These are phyloP conservation scores for Talaromyces adpressus DNA, from an alignment of 495 filamentous ascomycete species.

Conservation along the genomic window DNA sequence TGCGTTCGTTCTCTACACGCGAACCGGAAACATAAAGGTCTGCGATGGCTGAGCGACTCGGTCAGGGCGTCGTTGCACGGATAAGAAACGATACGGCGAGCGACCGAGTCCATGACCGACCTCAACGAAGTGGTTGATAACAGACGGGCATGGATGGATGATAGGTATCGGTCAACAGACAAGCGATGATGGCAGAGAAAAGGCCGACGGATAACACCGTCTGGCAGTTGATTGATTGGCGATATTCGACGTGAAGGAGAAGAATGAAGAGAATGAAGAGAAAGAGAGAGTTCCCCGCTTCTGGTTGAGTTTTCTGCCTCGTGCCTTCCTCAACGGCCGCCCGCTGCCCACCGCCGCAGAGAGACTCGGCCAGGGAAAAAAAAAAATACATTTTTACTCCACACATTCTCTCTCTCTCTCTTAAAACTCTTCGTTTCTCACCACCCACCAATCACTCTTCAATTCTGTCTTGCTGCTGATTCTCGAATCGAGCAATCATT, in stretches of 20 bases:
- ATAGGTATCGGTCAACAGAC: too few species aligned
- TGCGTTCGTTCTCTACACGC: neutral
- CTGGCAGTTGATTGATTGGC: too few species aligned
- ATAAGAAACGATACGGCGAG: neutral
- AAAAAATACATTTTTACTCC: conserved; percentile 2
- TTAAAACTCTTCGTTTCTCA: neutral
- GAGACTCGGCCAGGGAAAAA: neutral
- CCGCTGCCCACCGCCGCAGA: neutral
- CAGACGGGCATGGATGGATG: too few species aligned
- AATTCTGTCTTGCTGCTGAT: neutral
- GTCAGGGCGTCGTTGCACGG: neutral
- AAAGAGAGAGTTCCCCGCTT: neutral
- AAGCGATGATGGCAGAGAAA: neutral
- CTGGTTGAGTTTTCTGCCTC: neutral
- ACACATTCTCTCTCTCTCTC: neutral
- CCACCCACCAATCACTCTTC: neutral
- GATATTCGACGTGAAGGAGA: neutral
- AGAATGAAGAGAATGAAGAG: neutral
- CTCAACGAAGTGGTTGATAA: neutral
- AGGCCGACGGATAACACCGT: too few species aligned
- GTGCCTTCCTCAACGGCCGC: neutral
- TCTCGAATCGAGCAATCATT: neutral
- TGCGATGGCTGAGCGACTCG: neutral
- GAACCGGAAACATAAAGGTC: neutral
- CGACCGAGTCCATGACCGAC: neutral